Conservation (phyloP, 805 yeast species). For the Wickerhamiella hasegawae region DNA sequence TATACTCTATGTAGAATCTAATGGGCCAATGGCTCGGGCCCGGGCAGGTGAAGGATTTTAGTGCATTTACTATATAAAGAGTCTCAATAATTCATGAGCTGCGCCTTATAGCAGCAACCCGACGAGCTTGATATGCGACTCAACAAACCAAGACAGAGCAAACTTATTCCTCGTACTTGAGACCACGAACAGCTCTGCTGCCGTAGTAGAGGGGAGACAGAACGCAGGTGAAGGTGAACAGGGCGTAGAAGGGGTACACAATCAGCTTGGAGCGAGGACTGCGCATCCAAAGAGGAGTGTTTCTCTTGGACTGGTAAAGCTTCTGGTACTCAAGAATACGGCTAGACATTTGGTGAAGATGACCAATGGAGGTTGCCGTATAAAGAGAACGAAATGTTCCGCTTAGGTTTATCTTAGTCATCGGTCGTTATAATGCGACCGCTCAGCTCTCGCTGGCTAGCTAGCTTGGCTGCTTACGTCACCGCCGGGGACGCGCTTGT, state of each 20-base stretch:
- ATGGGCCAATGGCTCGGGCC: no score
- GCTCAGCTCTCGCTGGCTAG: no score
- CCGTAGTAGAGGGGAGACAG: conserved; percentile 50
- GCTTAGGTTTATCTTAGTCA: no score
- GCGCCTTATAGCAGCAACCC: no score
- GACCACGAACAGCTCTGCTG: conserved; percentile 56
- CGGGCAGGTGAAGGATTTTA: neutral
- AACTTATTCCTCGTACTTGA: conserved; percentile 27
- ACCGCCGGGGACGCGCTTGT: no score
- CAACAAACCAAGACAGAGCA: neutral
- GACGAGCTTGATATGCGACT: no score
- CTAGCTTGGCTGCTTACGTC: no score
- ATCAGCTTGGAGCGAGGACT: conserved; percentile 55
- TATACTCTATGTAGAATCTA: no score
- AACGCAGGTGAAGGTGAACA: conserved; percentile 47
- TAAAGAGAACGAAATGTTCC: no score
- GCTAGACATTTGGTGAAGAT: conserved; percentile 5
- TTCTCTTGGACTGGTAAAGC: conserved; percentile 22
- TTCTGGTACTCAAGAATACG: conserved; percentile 22
- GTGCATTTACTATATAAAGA: neutral
- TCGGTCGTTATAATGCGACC: no score
- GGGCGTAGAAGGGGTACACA: conserved; percentile 66
- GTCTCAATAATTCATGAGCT: no score
- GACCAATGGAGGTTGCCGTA: no score
- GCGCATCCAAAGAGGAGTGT: conserved; percentile 25